Conservation (phyloP, 2,329 filamentous ascomycete species). For the Aspergillus proliferans region DNA sequence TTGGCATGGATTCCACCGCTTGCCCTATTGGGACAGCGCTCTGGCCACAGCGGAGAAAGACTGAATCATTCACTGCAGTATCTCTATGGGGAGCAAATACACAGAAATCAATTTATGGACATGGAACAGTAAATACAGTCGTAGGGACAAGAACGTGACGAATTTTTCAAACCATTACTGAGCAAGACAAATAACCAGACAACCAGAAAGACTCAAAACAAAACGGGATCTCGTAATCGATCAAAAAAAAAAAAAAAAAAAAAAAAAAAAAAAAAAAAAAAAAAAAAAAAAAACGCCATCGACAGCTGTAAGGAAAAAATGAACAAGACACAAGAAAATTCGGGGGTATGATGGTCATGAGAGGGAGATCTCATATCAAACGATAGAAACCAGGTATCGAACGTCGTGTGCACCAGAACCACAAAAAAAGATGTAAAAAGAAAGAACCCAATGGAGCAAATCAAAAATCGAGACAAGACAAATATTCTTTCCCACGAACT, state of each 20-base stretch:
- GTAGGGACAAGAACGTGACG: background rate
- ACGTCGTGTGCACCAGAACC: constrained; percentile 8
- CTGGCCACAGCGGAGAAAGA: too few relatives aligned
- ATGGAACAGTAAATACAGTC: background rate
- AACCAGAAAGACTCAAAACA: background rate
- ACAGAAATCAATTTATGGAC: background rate
- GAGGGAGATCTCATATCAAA: background rate
- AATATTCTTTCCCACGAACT: background rate
- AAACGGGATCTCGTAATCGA: constrained; percentile 1
- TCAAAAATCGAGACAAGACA: constrained; percentile 6
- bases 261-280: too few relatives aligned
- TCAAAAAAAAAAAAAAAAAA: background rate
- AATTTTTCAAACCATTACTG: background rate
- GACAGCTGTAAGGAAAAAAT: background rate
- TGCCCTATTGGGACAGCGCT: background rate
- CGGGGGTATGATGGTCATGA: background rate
- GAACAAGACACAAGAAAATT: too few relatives aligned
- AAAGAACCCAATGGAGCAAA: constrained; percentile 11
- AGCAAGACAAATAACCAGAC: background rate
- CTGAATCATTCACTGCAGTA: too few relatives aligned
- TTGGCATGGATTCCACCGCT: background rate
- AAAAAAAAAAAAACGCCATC: constrained; percentile 1
- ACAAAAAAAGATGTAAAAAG: constrained; percentile 2
- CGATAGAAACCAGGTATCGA: constrained; percentile 1
- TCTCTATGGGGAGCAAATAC: too few relatives aligned